These are phyloP conservation scores for Caryopteris hybrid DNA, from an alignment of 305 asterid species.

Conservation along the genomic window DNA sequence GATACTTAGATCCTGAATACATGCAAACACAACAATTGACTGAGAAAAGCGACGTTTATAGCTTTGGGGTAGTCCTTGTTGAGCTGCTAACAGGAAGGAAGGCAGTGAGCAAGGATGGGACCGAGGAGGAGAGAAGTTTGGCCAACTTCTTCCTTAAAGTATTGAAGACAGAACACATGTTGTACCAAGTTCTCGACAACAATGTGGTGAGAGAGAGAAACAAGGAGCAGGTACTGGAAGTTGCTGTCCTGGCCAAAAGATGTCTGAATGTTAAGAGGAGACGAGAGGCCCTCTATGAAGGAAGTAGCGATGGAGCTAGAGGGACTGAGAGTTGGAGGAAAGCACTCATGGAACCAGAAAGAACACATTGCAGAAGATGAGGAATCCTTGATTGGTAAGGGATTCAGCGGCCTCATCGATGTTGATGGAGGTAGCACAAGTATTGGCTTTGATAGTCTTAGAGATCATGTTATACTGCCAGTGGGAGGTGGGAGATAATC, in stretches of 20 bases:
- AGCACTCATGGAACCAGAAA: slow-evolving; percentile 15
- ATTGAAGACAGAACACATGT: background rate
- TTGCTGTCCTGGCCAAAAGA: slow-evolving; percentile 23
- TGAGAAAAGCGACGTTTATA: slow-evolving; percentile 31
- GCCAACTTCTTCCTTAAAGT: slow-evolving; percentile 27
- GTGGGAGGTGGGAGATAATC: too few relatives aligned
- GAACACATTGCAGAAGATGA: slow-evolving; percentile 13
- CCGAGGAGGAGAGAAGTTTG: slow-evolving; percentile 19
- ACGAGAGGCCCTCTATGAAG: slow-evolving; percentile 31
- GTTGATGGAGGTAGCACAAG: background rate
- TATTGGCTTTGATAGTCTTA: too few relatives aligned
- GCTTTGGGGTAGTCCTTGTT: slow-evolving; percentile 33
- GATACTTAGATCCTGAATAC: slow-evolving; percentile 35
- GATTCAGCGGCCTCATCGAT: background rate
- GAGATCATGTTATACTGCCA: too few relatives aligned
- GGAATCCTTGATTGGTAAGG: background rate
- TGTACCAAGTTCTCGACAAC: slow-evolving; percentile 12
- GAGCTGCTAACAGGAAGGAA: slow-evolving; percentile 34
- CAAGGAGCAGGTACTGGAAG: background rate
- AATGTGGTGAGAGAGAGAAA: slow-evolving; percentile 1
- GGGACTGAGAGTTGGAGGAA: background rate
- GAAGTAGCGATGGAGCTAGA: slow-evolving; percentile 34
- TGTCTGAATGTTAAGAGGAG: slow-evolving; percentile 29
- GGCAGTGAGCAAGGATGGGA: slow-evolving; percentile 18
- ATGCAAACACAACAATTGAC: slow-evolving; percentile 29